phyloP scores from a whole-genome alignment of 1,284 basidiomycete genomes.

The Golubevia sp. region DNA sequence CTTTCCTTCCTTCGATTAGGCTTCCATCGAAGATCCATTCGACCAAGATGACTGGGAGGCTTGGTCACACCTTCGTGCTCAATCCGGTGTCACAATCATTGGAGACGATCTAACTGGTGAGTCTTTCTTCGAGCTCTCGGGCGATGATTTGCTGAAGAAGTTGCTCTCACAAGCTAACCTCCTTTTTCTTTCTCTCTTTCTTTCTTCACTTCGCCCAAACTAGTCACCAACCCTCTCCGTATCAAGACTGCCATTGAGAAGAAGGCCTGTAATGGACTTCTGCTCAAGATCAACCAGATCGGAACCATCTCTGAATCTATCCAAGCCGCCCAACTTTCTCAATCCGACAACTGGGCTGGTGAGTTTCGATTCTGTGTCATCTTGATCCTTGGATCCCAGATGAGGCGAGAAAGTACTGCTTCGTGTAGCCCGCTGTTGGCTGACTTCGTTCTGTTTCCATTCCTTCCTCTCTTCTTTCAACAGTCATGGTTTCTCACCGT shows the following conservation, averaged over 20 bases:
- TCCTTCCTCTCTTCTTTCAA: too few species aligned
- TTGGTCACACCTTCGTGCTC: constrained; percentile 82
- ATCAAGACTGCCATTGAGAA: constrained; percentile 99
- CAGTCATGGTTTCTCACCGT: constrained; percentile 99
- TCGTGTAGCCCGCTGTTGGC: too few species aligned
- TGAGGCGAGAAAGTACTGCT: too few species aligned
- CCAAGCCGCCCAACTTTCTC: constrained; percentile 92
- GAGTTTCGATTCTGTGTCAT: too few species aligned
- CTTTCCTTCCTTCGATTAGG: constrained; percentile 69
- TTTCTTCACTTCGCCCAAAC: neutral
- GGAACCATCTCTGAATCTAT: constrained; percentile 99
- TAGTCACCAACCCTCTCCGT: constrained; percentile 92
- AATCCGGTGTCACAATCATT: constrained; percentile 73
- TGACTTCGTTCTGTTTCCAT: too few species aligned
- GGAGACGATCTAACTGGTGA: constrained; percentile 86
- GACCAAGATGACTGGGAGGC: constrained; percentile 99
- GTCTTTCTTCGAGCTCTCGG: too few species aligned
- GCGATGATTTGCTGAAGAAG: too few species aligned
- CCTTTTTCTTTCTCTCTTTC: neutral
- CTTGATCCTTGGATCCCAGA: too few species aligned
- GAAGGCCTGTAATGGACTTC: constrained; percentile 98
- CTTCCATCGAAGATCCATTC: constrained; percentile 98
- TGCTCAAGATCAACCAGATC: constrained; percentile 94
- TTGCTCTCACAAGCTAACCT: too few species aligned
- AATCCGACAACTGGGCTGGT: constrained; percentile 98